These are phyloP conservation scores for Phanerochaete carnosa DNA, from an alignment of 768 basidiomycete species.

Conservation along the genomic window DNA sequence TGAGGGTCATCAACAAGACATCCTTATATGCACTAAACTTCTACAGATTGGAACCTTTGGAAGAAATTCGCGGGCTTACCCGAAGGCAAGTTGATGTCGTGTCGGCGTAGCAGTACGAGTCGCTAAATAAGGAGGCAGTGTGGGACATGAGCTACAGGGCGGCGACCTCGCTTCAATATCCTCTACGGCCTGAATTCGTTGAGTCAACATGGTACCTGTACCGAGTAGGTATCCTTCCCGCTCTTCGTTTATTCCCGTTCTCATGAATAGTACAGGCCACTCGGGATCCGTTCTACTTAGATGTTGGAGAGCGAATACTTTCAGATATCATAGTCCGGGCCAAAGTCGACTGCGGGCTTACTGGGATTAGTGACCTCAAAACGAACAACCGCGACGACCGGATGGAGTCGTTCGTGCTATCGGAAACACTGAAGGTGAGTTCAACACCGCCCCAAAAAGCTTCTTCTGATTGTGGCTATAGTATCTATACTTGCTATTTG, in stretches of 20 bases:
- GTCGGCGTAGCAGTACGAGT: neutral
- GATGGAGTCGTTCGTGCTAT: slow-evolving; percentile 97
- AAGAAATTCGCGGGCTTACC: slow-evolving; percentile 82
- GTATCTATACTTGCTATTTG: slow-evolving; percentile 93
- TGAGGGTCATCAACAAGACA: slow-evolving; percentile 31
- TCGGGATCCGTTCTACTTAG: slow-evolving; percentile 86
- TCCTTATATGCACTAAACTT: slow-evolving; percentile 4
- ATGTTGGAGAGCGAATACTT: slow-evolving; percentile 83
- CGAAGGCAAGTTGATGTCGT: slow-evolving; percentile 37
- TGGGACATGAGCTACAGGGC: slow-evolving; percentile 76
- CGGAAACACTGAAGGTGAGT: slow-evolving; percentile 84
- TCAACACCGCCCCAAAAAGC: neutral
- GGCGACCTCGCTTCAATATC: slow-evolving; percentile 76
- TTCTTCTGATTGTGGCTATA: slow-evolving; percentile 26
- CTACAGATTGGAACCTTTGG: slow-evolving; percentile 90
- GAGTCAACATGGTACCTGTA: slow-evolving; percentile 98
- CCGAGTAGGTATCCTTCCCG: slow-evolving; percentile 46
- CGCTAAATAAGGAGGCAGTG: slow-evolving; percentile 30
- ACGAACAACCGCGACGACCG: slow-evolving; percentile 81
- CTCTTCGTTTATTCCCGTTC: slow-evolving; percentile 1
- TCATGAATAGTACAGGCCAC: slow-evolving; percentile 63
- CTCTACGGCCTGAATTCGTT: slow-evolving; percentile 86
- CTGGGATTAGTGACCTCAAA: slow-evolving; percentile 76
- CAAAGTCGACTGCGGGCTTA: slow-evolving; percentile 83
- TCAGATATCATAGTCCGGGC: slow-evolving; percentile 70